Conservation (phyloP, 176 grass and related monocot species). For the Aegilops umbellulata region DNA sequence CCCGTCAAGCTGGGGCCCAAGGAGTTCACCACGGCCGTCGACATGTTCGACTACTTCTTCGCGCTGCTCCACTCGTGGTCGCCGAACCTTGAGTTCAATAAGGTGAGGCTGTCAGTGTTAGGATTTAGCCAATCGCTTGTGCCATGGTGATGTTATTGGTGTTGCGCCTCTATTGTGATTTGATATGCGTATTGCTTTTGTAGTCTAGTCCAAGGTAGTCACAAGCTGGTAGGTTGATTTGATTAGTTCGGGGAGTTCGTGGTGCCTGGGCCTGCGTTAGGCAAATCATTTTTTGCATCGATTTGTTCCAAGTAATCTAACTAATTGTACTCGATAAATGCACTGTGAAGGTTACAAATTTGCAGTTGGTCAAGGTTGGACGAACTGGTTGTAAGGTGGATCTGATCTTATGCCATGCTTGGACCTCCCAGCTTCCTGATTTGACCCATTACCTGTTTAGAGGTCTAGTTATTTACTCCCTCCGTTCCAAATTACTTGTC, state of each 20-base stretch:
- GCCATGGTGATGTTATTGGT: neutral
- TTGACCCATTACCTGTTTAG: neutral
- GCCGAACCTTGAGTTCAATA: slow-evolving; percentile 62
- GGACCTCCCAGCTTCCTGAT: neutral
- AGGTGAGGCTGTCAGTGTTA: slow-evolving; percentile 37
- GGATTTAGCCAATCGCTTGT: neutral
- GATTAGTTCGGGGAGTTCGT: neutral
- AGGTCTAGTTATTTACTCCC: neutral
- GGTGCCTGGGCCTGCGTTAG: neutral
- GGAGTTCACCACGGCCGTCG: slow-evolving; percentile 59
- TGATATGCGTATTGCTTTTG: neutral
- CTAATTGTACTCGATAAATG: neutral
- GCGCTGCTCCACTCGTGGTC: slow-evolving; percentile 71
- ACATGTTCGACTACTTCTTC: slow-evolving; percentile 90
- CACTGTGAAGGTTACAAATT: neutral
- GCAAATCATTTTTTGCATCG: neutral
- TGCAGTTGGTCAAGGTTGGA: neutral
- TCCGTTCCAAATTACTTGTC: too few relatives aligned
- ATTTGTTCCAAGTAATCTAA: neutral
- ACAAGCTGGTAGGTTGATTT: neutral
- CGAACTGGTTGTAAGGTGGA: neutral
- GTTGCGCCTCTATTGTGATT: neutral
- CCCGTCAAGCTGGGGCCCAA: slow-evolving; percentile 75
- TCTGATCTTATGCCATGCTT: neutral
- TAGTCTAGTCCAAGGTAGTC: neutral